Base-by-base conservation (phyloP, 2,329 filamentous ascomycete genomes). In the Rhytidhysteron rufulum region DNA sequence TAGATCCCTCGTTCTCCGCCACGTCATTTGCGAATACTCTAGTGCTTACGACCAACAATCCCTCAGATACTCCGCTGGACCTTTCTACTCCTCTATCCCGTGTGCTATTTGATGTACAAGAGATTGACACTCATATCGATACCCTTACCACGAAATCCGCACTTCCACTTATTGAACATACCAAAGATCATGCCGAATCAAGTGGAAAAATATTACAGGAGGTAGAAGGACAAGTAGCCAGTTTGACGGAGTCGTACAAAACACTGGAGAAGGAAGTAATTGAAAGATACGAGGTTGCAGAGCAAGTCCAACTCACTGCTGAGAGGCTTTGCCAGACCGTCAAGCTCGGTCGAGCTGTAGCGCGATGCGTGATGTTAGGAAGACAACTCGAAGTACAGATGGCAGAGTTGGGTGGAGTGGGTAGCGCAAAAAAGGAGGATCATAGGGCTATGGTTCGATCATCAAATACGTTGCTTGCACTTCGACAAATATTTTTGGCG, bases 91-190 rank as follows among this genome's bases (percentile, higher is more conserved):
- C 93, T 3, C 78, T 98, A 34, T 95, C 90, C 4, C 82, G 88
- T 40, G 90, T 96, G 4, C 81, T 97, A 5, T 98, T 98, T 68
- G 93, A 98, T 67, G 84, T 93, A 3, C 93, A 97, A 62, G 93
- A 97, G 67, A 85, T 98, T 50, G 91, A 97, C 68, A 95, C 90
- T 0, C 89, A 95, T 62, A 95, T 98, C 48, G 88, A 98, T 64
- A 79, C 80, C 3, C 77, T 97, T 30, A 94, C 91, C 5, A 93
- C 89, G 2, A 83, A 86, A 48, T 86, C 84, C 20, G 89, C 93
- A 3, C 71, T 91, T 0, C 86, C 89, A 0, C 75, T 98, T 20
- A 77, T 98, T 16, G 72, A 82, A 21, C 78, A 96, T 65, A 94
- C 90, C 3, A 76, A 82, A 44, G 71, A 79, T 31, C 86, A 93